Conservation (phyloP, 345 rosid genomes). For the Streptanthus diversifolius region DNA sequence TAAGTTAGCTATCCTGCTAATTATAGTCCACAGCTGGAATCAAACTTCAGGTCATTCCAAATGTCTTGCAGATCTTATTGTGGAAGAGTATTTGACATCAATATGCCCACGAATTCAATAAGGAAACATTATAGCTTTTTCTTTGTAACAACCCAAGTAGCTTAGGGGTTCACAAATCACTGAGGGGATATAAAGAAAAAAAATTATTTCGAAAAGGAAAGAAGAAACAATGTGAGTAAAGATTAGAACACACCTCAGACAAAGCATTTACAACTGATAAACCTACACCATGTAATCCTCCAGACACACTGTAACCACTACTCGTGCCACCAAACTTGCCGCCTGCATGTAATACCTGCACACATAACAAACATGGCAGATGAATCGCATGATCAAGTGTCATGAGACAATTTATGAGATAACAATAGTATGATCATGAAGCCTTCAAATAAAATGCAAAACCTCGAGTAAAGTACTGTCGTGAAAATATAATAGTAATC, state of each 20-base stretch:
- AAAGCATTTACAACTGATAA: constrained; percentile 96
- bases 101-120: background rate
- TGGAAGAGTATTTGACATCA: constrained; percentile 2
- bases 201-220: background rate
- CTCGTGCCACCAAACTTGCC: constrained; percentile 97
- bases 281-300: constrained; percentile 98
- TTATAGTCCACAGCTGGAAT: background rate
- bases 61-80: background rate
- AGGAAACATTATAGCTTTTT: background rate
- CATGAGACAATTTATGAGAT: background rate
- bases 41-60: constrained; percentile 7
- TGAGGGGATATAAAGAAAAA: background rate
- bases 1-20: background rate
- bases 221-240: background rate
- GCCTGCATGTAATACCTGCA: constrained; percentile 95
- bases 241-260: constrained; percentile 68
- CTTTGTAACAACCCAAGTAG: background rate
- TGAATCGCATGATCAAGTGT: background rate
- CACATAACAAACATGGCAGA: constrained; percentile 10
- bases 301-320: constrained; percentile 96
- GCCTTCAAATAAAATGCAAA: constrained; percentile 16
- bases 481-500: constrained; percentile 4
- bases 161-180: background rate
- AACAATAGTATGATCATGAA: background rate
- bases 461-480: background rate